These are phyloP conservation scores for Rhizopogon rudus DNA, from an alignment of 768 basidiomycete genomes.

Conservation along the genomic window DNA sequence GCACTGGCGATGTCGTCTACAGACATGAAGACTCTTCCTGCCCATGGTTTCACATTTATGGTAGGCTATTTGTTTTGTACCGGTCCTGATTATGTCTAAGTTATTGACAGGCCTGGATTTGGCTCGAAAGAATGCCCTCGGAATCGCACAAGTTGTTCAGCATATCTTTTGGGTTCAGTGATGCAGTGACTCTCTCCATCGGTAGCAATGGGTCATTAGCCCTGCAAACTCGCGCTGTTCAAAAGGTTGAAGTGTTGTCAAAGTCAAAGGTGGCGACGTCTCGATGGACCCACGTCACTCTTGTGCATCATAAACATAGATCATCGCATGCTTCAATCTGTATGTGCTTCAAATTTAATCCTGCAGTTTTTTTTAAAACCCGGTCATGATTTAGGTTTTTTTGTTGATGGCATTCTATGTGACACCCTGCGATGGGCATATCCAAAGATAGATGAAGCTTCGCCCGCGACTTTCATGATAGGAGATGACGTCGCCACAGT, in stretches of 20 bases:
- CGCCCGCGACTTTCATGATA: slow-evolving; percentile 40
- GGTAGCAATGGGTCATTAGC: slow-evolving; percentile 55
- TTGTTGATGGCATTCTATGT: slow-evolving; percentile 64
- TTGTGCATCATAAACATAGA: slow-evolving; percentile 62
- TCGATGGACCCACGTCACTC: slow-evolving; percentile 68
- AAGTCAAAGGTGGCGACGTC: slow-evolving; percentile 43
- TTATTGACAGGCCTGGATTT: slow-evolving; percentile 39
- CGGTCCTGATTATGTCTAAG: background rate
- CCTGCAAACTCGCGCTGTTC: slow-evolving; percentile 35
- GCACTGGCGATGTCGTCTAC: slow-evolving; percentile 45
- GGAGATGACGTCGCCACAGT: slow-evolving; percentile 46
- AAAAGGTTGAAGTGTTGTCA: slow-evolving; percentile 38
- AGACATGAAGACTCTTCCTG: slow-evolving; percentile 49
- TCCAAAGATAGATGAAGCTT: slow-evolving; percentile 43
- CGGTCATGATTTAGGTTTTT: slow-evolving; percentile 46
- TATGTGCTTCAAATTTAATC: slow-evolving; percentile 26
- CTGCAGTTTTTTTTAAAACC: background rate
- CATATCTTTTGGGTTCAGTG: slow-evolving; percentile 25
- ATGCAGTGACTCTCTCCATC: slow-evolving; percentile 42
- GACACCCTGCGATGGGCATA: slow-evolving; percentile 63
- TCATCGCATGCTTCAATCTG: slow-evolving; percentile 55
- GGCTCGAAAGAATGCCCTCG: slow-evolving; percentile 39
- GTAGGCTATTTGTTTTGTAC: slow-evolving; percentile 26
- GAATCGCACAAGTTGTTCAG: slow-evolving; percentile 31
- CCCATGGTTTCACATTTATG: slow-evolving; percentile 70